Base-by-base conservation (phyloP, 228 moss, liverwort and hornwort species). In the Sphagnum magellanicum region DNA sequence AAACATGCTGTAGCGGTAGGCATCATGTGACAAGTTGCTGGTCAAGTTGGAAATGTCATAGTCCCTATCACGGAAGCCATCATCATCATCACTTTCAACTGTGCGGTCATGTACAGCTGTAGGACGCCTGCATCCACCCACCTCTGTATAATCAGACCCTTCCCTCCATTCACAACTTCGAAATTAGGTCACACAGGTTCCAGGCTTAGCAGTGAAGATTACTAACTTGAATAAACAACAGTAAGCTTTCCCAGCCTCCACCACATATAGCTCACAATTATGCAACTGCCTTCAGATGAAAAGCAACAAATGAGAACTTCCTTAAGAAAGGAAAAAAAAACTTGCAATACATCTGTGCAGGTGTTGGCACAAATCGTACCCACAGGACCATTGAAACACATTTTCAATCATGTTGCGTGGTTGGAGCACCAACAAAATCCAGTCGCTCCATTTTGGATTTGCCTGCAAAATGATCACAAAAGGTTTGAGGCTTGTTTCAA, bases 11-110 rank as follows among this genome's bases (percentile, higher is more conserved):
- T 81, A 81, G 47, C 85, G 81, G 73, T 85, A 85, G 10, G 81
- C 81, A 72, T 85, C 85, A 46, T 81, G 74, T 4, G 85, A 81
- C 55, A 85, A 65, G 57, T 77, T 85, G 55, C 74, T 79, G 52
- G 85, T 76, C 81, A 85, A 79, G 49, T 76, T 72, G n/a, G 85
- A 81, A 65, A 85, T 85, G 67, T 85, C 85, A 63, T 79, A 85
- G 71, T 85, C 85, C 63, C 81, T 79, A 49, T 79, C 85, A 63
- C 81, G 85, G 63, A 79, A 79, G 17, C 12, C 12, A 12, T 81
- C 85, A 59, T 85, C 85, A 59, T 85, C 85, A 53, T 85, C 85
- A 71, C 85, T 85, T 62, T 85, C 85, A 50, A 79, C 82, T 66
- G 79, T 78, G 47, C 85, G 81, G 58, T 85, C 85, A 69, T 74